These are phyloP conservation scores for Scheffersomyces parashehatae DNA, from an alignment of 1,139 yeast genomes.

Conservation along the genomic window DNA sequence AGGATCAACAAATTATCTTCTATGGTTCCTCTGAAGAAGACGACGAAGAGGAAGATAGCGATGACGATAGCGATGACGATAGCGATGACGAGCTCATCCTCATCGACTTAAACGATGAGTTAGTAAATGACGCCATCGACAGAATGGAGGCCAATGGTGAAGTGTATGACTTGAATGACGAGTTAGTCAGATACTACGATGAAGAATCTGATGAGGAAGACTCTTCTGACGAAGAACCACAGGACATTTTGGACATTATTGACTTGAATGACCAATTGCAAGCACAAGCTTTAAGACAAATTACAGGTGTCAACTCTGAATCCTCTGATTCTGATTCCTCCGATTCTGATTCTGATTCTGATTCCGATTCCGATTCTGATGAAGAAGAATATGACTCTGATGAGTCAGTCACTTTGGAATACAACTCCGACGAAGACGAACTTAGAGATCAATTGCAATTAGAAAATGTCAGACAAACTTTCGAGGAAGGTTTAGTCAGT, in stretches of 20 bases:
- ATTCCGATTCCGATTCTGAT: constrained; percentile 15
- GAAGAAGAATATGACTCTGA: constrained; percentile 13
- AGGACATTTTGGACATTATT: constrained; percentile 34
- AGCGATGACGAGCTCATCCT: constrained; percentile 13
- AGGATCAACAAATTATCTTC: constrained; percentile 10
- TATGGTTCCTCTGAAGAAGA: constrained; percentile 1
- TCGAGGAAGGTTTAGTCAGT: constrained; percentile 38
- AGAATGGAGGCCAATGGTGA: constrained; percentile 36
- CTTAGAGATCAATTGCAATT: constrained; percentile 37
- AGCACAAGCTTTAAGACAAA: constrained; percentile 28
- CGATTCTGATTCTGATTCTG: constrained; percentile 11
- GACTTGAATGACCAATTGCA: constrained; percentile 39
- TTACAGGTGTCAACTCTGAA: constrained; percentile 9
- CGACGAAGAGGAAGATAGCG: constrained; percentile 5
- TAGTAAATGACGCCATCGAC: constrained; percentile 37
- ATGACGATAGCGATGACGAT: constrained; percentile 10
- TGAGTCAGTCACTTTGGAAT: constrained; percentile 19
- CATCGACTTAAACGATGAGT: constrained; percentile 40
- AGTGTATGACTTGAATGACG: constrained; percentile 42
- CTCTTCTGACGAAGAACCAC: constrained; percentile 25
- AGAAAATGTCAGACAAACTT: constrained; percentile 43
- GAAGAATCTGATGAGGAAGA: constrained; percentile 16
- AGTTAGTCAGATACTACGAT: constrained; percentile 41
- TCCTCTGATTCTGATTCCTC: constrained; percentile 9
- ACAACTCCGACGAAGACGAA: constrained; percentile 34